These are phyloP conservation scores for Gossypium trilobum DNA, from an alignment of 441 rosid genomes.

Conservation along the genomic window DNA sequence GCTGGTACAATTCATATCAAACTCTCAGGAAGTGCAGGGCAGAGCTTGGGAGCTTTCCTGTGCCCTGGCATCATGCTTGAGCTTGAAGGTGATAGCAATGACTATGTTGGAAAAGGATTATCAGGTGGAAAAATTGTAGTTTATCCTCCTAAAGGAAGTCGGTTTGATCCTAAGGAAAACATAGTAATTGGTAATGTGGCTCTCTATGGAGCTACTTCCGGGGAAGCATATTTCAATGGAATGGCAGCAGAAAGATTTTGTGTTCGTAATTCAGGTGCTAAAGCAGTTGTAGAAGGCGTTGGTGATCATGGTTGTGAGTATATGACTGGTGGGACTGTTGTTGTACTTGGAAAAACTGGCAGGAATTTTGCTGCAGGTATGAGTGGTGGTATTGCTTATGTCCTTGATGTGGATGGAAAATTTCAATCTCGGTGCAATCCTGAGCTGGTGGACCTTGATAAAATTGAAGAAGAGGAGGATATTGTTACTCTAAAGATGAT, in stretches of 20 bases:
- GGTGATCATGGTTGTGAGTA: slow-evolving; percentile 99
- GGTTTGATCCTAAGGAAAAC: slow-evolving; percentile 94
- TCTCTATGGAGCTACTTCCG: slow-evolving; percentile 85
- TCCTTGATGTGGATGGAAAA: slow-evolving; percentile 74
- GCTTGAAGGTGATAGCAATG: slow-evolving; percentile 97
- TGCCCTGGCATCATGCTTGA: slow-evolving; percentile 90
- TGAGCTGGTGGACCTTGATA: slow-evolving; percentile 93
- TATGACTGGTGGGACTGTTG: slow-evolving; percentile 99
- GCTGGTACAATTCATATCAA: slow-evolving; percentile 84
- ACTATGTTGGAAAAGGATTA: slow-evolving; percentile 97
- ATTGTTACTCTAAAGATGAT: slow-evolving; percentile 76
- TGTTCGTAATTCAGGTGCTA: slow-evolving; percentile 99
- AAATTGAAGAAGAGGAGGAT: slow-evolving; percentile 90
- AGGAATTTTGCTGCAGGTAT: slow-evolving; percentile 99
- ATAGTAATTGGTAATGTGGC: slow-evolving; percentile 98
- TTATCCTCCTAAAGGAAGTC: slow-evolving; percentile 86
- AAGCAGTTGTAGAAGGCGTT: slow-evolving; percentile 96
- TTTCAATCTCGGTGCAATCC: slow-evolving; percentile 78
- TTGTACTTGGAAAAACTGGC: slow-evolving; percentile 95
- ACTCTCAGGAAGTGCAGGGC: slow-evolving; percentile 93
- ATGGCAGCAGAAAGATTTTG: slow-evolving; percentile 99
- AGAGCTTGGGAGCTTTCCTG: slow-evolving; percentile 93
- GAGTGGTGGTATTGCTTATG: slow-evolving; percentile 99
- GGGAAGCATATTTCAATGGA: slow-evolving; percentile 95
- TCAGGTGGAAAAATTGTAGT: slow-evolving; percentile 95